phyloP scores from a whole-genome alignment of 2,329 filamentous ascomycete genomes.

The Aspergillus brasiliensis region DNA sequence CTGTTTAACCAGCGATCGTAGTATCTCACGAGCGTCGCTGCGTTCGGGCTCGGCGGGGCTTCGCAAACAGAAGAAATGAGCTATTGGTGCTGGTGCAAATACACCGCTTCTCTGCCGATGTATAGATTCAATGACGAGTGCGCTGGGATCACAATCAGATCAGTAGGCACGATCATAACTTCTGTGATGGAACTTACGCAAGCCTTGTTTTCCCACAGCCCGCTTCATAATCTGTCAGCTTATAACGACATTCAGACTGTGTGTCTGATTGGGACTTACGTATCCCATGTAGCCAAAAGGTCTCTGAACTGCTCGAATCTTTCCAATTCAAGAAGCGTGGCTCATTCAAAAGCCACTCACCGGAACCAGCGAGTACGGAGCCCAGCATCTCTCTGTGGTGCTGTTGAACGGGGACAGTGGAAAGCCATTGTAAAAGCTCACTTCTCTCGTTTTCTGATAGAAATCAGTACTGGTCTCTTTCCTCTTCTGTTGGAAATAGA shows the following conservation, averaged over 20 bases:
- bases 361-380: not conserved
- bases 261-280: not conserved
- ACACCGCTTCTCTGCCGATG: too few species aligned
- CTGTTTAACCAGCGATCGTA: not conserved
- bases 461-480: not conserved
- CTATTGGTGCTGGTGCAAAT: not conserved
- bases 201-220: not conserved
- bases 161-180: not conserved
- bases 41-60: not conserved
- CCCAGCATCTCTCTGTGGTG: not conserved
- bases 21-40: not conserved
- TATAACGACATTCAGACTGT: not conserved
- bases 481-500: not conserved
- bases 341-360: not conserved
- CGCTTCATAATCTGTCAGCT: not conserved
- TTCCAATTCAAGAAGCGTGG: not conserved
- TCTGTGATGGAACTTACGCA: not conserved
- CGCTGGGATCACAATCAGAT: not conserved
- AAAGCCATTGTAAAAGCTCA: not conserved
- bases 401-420: not conserved
- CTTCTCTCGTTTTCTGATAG: not conserved
- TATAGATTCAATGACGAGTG: not conserved
- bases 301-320: not conserved
- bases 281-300: not conserved
- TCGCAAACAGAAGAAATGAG: not conserved